Percentiles rank a stretch among this genome's conserved stretches.
Conservation (phyloP, 2,329 filamentous ascomycete species). For the Nigrograna mackinnonii region DNA sequence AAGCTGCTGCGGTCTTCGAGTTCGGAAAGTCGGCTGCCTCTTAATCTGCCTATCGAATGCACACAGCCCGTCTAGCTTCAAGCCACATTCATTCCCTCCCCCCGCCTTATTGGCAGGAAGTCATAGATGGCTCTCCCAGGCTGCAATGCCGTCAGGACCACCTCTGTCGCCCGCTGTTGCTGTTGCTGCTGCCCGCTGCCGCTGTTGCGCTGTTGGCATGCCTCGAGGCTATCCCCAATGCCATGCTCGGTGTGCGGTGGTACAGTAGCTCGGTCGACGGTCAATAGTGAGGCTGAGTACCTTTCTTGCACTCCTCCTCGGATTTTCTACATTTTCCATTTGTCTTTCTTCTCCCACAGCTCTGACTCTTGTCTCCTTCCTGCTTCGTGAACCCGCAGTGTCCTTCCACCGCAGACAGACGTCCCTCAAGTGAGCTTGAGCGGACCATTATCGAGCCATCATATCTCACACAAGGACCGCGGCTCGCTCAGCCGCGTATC, state of each 20-base stretch:
- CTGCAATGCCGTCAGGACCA: slow-evolving; percentile 19
- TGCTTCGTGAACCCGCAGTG: not conserved
- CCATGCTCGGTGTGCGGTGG: slow-evolving; percentile 6
- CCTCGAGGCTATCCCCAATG: slow-evolving; percentile 11
- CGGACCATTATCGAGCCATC: no score
- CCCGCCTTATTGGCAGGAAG: slow-evolving; percentile 20
- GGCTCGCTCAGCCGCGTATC: not conserved
- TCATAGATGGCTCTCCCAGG: slow-evolving; percentile 5
- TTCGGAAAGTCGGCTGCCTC: slow-evolving; percentile 8
- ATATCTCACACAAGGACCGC: not conserved
- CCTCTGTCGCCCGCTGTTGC: slow-evolving; percentile 14
- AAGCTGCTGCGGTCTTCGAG: slow-evolving; percentile 13
- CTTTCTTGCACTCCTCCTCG: no score
- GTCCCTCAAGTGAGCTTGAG: no score
- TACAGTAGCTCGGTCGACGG: not conserved
- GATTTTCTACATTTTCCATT: not conserved
- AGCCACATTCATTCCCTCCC: slow-evolving; percentile 12
- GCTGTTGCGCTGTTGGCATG: slow-evolving; percentile 4
- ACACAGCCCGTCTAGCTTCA: slow-evolving; percentile 21
- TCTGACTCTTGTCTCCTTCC: slow-evolving; percentile 2
- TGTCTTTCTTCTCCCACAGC: slow-evolving; percentile 1
- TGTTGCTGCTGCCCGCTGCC: slow-evolving; percentile 11
- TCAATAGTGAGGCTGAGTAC: slow-evolving; percentile 14
- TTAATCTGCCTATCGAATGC: slow-evolving; percentile 10
- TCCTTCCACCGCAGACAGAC: no score